Evolutionary conservation across 1,284 basidiomycete species (phyloP).

Genomic region (Tylopilus sp.): DNA sequence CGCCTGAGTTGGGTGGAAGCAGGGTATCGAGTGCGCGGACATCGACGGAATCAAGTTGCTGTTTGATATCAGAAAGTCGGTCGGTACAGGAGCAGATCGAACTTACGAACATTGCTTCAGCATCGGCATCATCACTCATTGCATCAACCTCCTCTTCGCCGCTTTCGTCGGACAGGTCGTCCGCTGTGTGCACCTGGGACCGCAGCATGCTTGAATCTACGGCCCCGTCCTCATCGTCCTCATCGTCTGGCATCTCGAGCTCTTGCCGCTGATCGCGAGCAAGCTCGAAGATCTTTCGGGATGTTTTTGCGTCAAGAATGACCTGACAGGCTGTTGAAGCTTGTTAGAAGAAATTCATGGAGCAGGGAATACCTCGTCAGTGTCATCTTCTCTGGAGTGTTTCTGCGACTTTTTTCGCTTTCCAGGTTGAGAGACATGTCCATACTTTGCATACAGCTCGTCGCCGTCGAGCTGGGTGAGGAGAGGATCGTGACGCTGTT

Average conservation of each 20-base stretch:
- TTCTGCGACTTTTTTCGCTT: conserved; percentile 60
- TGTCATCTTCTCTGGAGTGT: conserved; percentile 43
- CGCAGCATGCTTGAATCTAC: conserved; percentile 42
- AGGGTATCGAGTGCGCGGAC: conserved; percentile 79
- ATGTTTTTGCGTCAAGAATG: conserved; percentile 81
- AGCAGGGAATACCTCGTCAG: conserved; percentile 46
- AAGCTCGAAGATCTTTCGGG: conserved; percentile 86
- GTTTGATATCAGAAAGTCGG: conserved; percentile 19
- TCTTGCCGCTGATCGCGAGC: conserved; percentile 94
- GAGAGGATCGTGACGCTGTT: conserved; percentile 78
- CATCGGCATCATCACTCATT: conserved; percentile 48
- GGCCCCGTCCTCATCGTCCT: conserved; percentile 36
- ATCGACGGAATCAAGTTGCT: conserved; percentile 90
- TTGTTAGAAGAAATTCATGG: not conserved
- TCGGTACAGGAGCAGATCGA: conserved; percentile 1
- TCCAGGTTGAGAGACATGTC: conserved; percentile 67
- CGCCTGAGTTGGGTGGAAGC: conserved; percentile 64
- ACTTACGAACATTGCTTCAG: conserved; percentile 59
- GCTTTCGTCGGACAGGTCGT: conserved; percentile 46
- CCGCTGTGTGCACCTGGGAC: conserved; percentile 23
- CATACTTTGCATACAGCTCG: conserved; percentile 69
- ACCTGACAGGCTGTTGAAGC: conserved; percentile 41
- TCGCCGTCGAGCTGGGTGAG: conserved; percentile 77
- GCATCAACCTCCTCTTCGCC: conserved; percentile 47
- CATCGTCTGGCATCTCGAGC: conserved; percentile 53